phyloP scores from a whole-genome alignment of 176 grass and related monocot genomes.

The Saccharum spontaneum region DNA sequence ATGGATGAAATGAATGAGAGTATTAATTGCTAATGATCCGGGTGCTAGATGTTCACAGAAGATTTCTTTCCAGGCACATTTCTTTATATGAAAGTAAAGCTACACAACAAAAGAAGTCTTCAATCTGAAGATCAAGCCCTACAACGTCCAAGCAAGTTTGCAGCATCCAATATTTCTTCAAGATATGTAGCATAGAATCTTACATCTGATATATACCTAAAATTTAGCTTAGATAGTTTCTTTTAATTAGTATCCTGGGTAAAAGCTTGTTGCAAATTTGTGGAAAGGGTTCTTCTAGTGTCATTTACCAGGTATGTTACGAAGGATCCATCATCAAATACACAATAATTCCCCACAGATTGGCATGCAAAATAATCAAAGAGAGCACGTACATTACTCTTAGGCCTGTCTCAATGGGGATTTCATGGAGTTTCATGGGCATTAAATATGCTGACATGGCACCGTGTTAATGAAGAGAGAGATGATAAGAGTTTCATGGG shows the following conservation, averaged over 20 bases:
- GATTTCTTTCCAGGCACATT: conserved; percentile 12
- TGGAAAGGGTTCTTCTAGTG: not conserved
- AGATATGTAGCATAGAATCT: not conserved
- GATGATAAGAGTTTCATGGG: too few species aligned
- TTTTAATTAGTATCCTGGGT: not conserved
- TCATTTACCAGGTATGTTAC: not conserved
- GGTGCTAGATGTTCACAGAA: not conserved
- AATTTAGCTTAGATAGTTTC: not conserved
- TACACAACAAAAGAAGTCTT: conserved; percentile 1
- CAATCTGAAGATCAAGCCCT: not conserved
- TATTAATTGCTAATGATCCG: not conserved
- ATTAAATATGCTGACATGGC: too few species aligned
- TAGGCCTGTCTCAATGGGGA: too few species aligned
- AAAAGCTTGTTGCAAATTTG: not conserved
- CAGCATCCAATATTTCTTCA: not conserved
- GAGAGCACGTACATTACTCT: not conserved
- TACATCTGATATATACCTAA: not conserved
- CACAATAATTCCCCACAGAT: not conserved
- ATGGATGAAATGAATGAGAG: conserved; percentile 18
- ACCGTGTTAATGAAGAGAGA: too few species aligned
- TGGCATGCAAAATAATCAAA: not conserved
- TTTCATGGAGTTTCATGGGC: too few species aligned
- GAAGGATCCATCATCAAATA: not conserved
- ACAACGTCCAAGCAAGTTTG: not conserved
- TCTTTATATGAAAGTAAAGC: conserved; percentile 20